Conservation (phyloP, 1,139 yeast species). For the Nakaseomyces bracarensis region DNA sequence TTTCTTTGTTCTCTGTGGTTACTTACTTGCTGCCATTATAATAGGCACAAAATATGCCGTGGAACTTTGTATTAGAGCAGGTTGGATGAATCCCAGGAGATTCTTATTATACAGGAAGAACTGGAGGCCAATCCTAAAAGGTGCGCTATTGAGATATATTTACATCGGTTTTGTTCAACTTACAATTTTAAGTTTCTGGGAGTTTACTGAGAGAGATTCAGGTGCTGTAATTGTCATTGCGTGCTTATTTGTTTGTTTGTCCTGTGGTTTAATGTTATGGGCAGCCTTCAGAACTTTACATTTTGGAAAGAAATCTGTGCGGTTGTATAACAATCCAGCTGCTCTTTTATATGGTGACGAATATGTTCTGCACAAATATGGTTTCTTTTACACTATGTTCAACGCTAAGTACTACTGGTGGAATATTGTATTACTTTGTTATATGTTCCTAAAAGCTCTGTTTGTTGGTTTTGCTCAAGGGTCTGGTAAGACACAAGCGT, state of each 20-base stretch:
- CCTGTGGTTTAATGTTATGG: slow-evolving; percentile 48
- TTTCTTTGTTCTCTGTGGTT: slow-evolving; percentile 59
- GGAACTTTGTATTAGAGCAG: slow-evolving; percentile 37
- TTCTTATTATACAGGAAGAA: slow-evolving; percentile 44
- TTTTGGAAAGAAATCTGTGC: slow-evolving; percentile 48
- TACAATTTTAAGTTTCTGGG: slow-evolving; percentile 61
- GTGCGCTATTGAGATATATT: slow-evolving; percentile 57
- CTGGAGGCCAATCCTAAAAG: slow-evolving; percentile 52
- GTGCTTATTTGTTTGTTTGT: slow-evolving; percentile 47
- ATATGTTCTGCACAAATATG: slow-evolving; percentile 54
- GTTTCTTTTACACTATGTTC: slow-evolving; percentile 73
- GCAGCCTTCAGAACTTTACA: slow-evolving; percentile 48
- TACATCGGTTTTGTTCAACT: slow-evolving; percentile 70
- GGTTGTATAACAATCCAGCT: slow-evolving; percentile 57
- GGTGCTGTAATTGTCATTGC: slow-evolving; percentile 69
- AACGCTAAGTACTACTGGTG: slow-evolving; percentile 70
- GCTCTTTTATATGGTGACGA: slow-evolving; percentile 66
- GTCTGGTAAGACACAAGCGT: slow-evolving; percentile 60
- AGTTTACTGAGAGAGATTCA: slow-evolving; percentile 58
- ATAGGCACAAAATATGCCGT: slow-evolving; percentile 42
- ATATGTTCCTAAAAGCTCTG: slow-evolving; percentile 49
- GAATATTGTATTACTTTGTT: slow-evolving; percentile 48
- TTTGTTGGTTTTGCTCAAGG: slow-evolving; percentile 61
- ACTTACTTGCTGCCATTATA: slow-evolving; percentile 44
- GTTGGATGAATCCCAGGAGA: slow-evolving; percentile 41